Conservation (phyloP, 78 protist species). For the Dictyostelium purpureum region DNA sequence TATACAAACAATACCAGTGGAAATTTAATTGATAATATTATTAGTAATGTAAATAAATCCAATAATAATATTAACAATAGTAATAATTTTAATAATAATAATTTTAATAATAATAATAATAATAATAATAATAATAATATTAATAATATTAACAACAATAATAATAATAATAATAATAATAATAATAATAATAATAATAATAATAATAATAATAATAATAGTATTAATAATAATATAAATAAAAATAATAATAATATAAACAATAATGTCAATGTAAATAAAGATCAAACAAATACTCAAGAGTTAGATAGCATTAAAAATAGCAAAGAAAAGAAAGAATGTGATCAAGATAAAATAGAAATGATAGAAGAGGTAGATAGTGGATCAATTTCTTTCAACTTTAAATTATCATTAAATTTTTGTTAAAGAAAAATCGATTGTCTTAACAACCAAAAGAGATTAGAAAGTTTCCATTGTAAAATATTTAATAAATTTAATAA, state of each 20-base stretch:
- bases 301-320: not conserved
- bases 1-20: too few relatives aligned
- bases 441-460: too few relatives aligned
- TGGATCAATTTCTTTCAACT: too few relatives aligned
- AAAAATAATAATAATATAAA: not conserved
- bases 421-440: too few relatives aligned
- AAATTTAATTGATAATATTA: too few relatives aligned
- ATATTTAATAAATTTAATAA: too few relatives aligned
- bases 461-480: too few relatives aligned
- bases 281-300: not conserved
- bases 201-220: not conserved
- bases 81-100: not conserved
- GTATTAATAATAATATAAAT: not conserved
- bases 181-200: slow-evolving; percentile 5
- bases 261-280: not conserved
- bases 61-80: not conserved
- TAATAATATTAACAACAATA: not conserved
- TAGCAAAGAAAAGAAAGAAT: not conserved
- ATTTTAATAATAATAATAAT: not conserved
- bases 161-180: not conserved
- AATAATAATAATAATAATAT: not conserved
- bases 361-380: too few relatives aligned
- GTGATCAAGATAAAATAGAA: not conserved
- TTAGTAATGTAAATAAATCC: not conserved
- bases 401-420: too few relatives aligned